Evolutionary conservation across 352 stramenopile genomes (phyloP), one percentile per base, ranked within the genome.

Genomic region (Phytopythium kandeliae): DNA sequence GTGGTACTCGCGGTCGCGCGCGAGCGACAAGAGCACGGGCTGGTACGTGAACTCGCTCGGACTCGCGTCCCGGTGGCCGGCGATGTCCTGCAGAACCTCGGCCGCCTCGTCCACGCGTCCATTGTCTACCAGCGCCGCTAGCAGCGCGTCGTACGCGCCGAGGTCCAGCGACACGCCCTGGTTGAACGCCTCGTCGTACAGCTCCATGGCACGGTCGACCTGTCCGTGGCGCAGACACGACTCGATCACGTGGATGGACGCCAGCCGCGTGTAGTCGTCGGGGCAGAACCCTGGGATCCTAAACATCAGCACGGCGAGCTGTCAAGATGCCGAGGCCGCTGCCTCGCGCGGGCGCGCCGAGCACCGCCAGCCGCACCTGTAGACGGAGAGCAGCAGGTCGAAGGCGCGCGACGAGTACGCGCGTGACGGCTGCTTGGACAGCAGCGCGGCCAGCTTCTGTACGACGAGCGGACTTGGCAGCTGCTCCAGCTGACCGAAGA

Each of bases 231-330:
- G 74, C 26, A 85, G 54, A 51, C 77, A 88, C 31, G 72, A 73
- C 46, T 88, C 77, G 51, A 84, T 62, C 24, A 88, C 74, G 58
- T 82, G 77, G 51, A 88, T 86, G 35, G 75, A 86, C 46, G 77
- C 77, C 25, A 88, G 47, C 36, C 68, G 67, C 22, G 74, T 85
- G 54, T 73, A 83, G 45, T 88, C 77, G 46, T 88, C 74, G 13
- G 69, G 67, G 16, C 44, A 45, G 21, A 86, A 54, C 2, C 66
- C 61, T 10, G 70, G 63, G 19, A 58, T 47, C 31, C 60, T 63
- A 11, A 17, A 13, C n/a, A 37, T 16, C 19, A 17, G 17, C 17
- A 42, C 28, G 4, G 9, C 28, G 28, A 9, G 4, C 28, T 10
- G 28, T 31, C 28, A 31, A 9, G 4, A 31, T 31, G 28, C 28